These are phyloP conservation scores for Echeveria elegans DNA, from an alignment of 164 flowering plant species.

Conservation along the genomic window DNA sequence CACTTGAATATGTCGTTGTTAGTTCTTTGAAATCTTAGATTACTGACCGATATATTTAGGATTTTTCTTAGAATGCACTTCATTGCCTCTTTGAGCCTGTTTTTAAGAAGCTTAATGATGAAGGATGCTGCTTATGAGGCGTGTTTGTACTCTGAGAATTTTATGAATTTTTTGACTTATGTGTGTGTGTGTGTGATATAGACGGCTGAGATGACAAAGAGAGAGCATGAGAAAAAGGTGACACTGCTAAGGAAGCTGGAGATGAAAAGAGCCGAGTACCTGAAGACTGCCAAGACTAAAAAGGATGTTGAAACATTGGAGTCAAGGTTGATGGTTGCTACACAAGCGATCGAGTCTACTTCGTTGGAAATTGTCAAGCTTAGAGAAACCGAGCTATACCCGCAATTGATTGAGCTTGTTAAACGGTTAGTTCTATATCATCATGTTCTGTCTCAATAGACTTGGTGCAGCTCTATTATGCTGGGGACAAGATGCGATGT, in stretches of 20 bases:
- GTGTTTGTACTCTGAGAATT: no score
- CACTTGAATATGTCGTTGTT: no score
- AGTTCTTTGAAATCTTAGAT: no score
- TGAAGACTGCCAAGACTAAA: conserved; percentile 76
- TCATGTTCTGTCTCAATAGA: background rate
- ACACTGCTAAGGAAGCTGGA: conserved; percentile 63
- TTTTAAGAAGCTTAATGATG: background rate
- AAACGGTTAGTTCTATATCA: conserved; percentile 60
- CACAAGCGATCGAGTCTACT: conserved; percentile 81
- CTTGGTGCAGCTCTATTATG: background rate
- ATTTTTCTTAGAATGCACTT: no score
- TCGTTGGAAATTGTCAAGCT: conserved; percentile 79
- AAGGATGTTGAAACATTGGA: conserved; percentile 83
- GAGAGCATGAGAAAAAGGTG: conserved; percentile 71
- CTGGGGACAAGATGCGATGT: background rate
- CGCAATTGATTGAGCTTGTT: conserved; percentile 81
- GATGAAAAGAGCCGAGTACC: conserved; percentile 63
- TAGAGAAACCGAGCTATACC: conserved; percentile 79
- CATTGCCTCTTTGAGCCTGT: background rate
- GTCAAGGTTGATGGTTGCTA: conserved; percentile 67
- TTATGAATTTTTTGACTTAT: background rate
- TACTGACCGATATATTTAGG: no score
- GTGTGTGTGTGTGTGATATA: conserved; percentile 17
- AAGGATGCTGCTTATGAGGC: no score
- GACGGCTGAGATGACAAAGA: conserved; percentile 65